Conservation (phyloP, 176 grass and related monocot genomes). For the Bothriochloa decipiens region DNA sequence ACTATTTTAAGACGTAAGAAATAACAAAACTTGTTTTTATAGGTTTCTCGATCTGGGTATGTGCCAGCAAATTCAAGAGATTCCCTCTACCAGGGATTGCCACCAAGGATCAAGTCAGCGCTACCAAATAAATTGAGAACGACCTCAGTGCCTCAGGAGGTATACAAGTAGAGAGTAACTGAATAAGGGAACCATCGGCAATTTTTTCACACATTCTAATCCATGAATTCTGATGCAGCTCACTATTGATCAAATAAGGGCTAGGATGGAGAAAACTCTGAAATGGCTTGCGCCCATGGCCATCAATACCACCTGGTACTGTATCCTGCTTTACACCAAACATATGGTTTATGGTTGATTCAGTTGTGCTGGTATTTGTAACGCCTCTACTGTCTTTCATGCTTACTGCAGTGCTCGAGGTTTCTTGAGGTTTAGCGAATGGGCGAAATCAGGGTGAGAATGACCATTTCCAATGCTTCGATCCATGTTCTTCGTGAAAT, state of each 20-base stretch:
- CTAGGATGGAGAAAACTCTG: slow-evolving; percentile 70
- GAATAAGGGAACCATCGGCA: slow-evolving; percentile 2
- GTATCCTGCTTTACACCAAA: slow-evolving; percentile 5
- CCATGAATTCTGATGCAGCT: slow-evolving; percentile 50
- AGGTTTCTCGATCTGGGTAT: slow-evolving; percentile 85
- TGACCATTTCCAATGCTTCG: background rate
- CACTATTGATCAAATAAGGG: slow-evolving; percentile 66
- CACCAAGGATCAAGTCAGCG: slow-evolving; percentile 64
- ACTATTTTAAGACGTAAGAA: background rate
- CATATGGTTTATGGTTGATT: background rate
- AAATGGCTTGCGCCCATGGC: slow-evolving; percentile 92
- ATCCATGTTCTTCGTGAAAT: background rate
- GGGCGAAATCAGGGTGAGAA: slow-evolving; percentile 79
- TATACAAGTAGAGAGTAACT: slow-evolving; percentile 37
- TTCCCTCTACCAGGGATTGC: slow-evolving; percentile 83
- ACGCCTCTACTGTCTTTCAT: background rate
- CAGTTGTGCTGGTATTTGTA: background rate
- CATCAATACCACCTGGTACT: slow-evolving; percentile 71
- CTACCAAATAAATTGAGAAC: slow-evolving; percentile 69
- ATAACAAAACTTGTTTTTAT: slow-evolving; percentile 20
- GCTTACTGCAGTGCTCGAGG: slow-evolving; percentile 50
- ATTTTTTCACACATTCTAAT: slow-evolving; percentile 43
- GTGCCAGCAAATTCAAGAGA: slow-evolving; percentile 77
- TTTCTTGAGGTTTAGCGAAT: slow-evolving; percentile 77
- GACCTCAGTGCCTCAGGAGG: slow-evolving; percentile 60